Evolutionary conservation across 106 monocot genomes (phyloP), one percentile per base, ranked within the genome.

Genomic region (Dioscorea zingiberensis): DNA sequence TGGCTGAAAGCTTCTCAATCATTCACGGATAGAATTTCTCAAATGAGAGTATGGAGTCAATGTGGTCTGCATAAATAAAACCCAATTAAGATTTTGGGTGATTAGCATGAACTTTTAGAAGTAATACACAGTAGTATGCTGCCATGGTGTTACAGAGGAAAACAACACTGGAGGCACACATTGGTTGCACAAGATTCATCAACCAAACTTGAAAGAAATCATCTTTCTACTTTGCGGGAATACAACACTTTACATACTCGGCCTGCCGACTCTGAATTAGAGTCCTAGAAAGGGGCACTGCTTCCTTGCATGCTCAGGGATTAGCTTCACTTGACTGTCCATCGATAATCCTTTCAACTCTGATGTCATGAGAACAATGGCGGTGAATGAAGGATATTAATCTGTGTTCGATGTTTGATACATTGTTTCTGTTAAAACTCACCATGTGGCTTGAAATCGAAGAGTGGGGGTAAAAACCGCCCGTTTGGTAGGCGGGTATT

Each of bases 261-360:
- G 38, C 1, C 38, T 6, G 38, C 10, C 9, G 10, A 6, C 38
- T n/a, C n/a, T 10, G 24, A 14, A 64, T 80, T 70, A 84, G 22
- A 80, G 58, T 13, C 81, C 81, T 58, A 81, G 60, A 19, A 85
- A 81, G 12, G 85, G 59, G 48, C 85, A 85, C 45, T 85, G 85
- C 81, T 81, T 85, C 56, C 81, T 72, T 44, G 81, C 85, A 49
- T 85, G 85, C n/a, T 81, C 81, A 1, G 85, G 85, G 29, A 85
- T 72, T 16, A 85, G 46, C 67, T 85, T 85, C 49, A 62, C 57
- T 29, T 81, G 22, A 22, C 6, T 38, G 9, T 38, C 38, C 38
- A 38, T 8, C 6, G 38, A 10, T 38, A 38, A 6, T 38, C 38
- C 71, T 61, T 85, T 85, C 65, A 85, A 60, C 48, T 85, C 85